A percentile compares a stretch with the other conserved stretches of the same genome.
Evolutionary conservation across 2,329 filamentous ascomycete species (phyloP).

Genomic region (Trichophyton verrucosum): DNA sequence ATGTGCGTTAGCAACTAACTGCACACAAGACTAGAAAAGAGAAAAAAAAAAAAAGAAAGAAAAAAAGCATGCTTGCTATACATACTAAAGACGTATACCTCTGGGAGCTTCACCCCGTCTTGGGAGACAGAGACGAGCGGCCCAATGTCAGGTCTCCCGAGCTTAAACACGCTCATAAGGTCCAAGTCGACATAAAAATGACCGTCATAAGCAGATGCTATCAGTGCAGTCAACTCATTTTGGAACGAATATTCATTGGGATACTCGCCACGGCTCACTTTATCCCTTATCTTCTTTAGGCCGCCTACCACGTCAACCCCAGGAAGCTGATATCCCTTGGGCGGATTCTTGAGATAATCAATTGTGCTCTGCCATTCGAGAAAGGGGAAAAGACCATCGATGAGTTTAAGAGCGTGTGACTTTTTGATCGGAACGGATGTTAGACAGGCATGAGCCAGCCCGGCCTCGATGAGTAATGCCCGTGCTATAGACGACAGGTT

Average conservation of each 20-base stretch:
- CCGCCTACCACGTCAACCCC: slow-evolving; percentile 37
- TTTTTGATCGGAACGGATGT: slow-evolving; percentile 16
- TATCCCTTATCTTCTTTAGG: slow-evolving; percentile 36
- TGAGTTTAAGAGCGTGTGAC: slow-evolving; percentile 14
- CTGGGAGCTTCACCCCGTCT: slow-evolving; percentile 47
- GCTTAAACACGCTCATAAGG: slow-evolving; percentile 31
- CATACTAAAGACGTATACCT: slow-evolving; percentile 35
- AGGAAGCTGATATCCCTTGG: slow-evolving; percentile 39
- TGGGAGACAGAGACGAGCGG: slow-evolving; percentile 49
- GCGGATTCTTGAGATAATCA: slow-evolving; percentile 32
- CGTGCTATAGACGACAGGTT: neutral
- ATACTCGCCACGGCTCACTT: slow-evolving; percentile 33
- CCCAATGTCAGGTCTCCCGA: slow-evolving; percentile 42
- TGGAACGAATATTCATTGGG: slow-evolving; percentile 46
- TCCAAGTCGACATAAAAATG: slow-evolving; percentile 32
- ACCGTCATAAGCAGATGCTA: slow-evolving; percentile 49
- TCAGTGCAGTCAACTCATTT: slow-evolving; percentile 40
- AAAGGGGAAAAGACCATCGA: slow-evolving; percentile 15
- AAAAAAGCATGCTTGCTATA: neutral
- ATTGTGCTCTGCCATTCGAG: slow-evolving; percentile 18
- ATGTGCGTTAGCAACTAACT: slow-evolving; percentile 4
- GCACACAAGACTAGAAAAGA: neutral
- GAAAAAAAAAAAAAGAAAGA: no score
- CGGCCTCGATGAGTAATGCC: slow-evolving; percentile 9
- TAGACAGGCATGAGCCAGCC: slow-evolving; percentile 17